Percentiles rank a stretch among this genome's conserved stretches.
phyloP scores from a whole-genome alignment of 495 filamentous ascomycete species.

The Margaritispora aquatica region DNA sequence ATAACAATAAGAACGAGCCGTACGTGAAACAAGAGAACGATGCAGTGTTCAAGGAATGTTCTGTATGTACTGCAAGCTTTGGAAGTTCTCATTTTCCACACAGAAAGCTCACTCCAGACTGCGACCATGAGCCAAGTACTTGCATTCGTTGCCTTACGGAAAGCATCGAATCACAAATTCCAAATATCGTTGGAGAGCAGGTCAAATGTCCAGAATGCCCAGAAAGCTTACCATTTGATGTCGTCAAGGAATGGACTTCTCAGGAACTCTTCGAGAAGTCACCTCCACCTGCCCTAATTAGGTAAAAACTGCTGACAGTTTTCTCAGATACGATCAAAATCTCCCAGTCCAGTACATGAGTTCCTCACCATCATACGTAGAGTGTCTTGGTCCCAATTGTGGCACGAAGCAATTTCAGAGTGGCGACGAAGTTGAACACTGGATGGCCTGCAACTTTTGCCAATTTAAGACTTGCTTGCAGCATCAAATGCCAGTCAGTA shows the following conservation, averaged over 20 bases:
- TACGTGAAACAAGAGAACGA: neutral
- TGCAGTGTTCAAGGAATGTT: neutral
- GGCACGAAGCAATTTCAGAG: slow-evolving; percentile 11
- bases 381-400: slow-evolving; percentile 9
- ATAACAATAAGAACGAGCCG: neutral
- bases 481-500: slow-evolving; percentile 3
- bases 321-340: slow-evolving; percentile 8
- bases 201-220: slow-evolving; percentile 8
- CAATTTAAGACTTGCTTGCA: slow-evolving; percentile 15
- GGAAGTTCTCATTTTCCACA: neutral
- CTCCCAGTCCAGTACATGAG: neutral
- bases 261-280: neutral
- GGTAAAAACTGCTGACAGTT: neutral
- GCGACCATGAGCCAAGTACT: neutral
- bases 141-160: slow-evolving; percentile 1
- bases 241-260: neutral
- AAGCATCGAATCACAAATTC: slow-evolving; percentile 3
- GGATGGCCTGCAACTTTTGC: slow-evolving; percentile 16
- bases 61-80: neutral
- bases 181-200: slow-evolving; percentile 2
- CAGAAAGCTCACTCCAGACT: neutral
- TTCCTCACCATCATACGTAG: neutral
- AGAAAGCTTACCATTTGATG: neutral
- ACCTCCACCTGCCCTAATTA: neutral
- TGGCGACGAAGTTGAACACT: slow-evolving; percentile 5